Evolutionary conservation across 2,329 filamentous ascomycete genomes (phyloP), one percentile per base, ranked within the genome.

Genomic region (Aureobasidium sp.): DNA sequence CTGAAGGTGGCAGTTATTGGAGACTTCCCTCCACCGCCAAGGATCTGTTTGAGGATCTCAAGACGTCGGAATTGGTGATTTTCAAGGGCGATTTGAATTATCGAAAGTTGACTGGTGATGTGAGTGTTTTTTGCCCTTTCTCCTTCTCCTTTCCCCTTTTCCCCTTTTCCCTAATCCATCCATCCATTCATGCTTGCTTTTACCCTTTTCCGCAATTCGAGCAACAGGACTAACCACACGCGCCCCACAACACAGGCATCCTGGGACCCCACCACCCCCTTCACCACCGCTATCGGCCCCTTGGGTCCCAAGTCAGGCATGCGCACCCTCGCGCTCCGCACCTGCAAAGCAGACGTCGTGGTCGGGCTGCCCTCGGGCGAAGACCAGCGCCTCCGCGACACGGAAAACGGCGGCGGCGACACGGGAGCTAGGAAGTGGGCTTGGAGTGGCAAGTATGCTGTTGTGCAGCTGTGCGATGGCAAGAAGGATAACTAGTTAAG

Each of bases 21-120:
- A 82, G 91, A 33, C 74, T 99, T 62, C 91, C 92, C 0, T 74
- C 78, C 15, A 79, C 84, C 25, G 89, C 85, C 1, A 81, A 84
- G 2, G 80, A 82, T 29, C 76, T 99, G 13, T 81, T 84, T 57
- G 81, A 89, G 7, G 93, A 97, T 69, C 75, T 99, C 60, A 87
- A 91, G 77, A 76, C 84, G 63, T 89, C 88, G 65, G 89, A 96
- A 72, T 79, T 99, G 19, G 90, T 96, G 13, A 85, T 99, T 60
- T 97, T 97, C 79, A 99, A 99, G 79, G 94, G 94, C 2, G 94
- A 99, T 71, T 73, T 99, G 67, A 99, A 99, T 76, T 99, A 97
- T 74, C 81, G 94, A 63, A 99, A 99, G 74, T 74, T 99, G 65
- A 91, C 88, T 31, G 88, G 84, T 51, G 94, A 99, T 79, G 90